Evolutionary conservation across 495 filamentous ascomycete species (phyloP), one percentile per base, ranked within the genome.

Genomic region (Terfezia claveryi): DNA sequence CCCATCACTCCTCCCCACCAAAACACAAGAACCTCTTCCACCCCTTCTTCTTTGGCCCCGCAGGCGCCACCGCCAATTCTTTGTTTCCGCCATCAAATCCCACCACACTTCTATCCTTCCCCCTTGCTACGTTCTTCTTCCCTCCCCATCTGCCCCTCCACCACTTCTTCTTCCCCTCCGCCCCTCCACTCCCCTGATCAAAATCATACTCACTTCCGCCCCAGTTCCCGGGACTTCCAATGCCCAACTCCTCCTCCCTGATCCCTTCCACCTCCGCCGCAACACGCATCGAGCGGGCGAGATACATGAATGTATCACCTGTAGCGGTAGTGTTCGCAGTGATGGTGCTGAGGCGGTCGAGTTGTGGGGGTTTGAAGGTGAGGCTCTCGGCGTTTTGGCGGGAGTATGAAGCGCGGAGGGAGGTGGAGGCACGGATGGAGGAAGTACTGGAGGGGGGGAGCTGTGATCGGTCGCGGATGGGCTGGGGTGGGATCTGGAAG

Each of bases 261-360:
- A 82, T 79, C 72, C 75, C 66, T 89, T 70, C 58, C 87, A 94
- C 76, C 23, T 75, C 27, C 12, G 14, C 23, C 50, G 27, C 50
- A 52, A 12, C 12, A 6, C 50, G 14, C 50, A 52, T 46, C 4
- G 14, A 14, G 14, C 41, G 41, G 14, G 41, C 41, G 8, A 46
- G 12, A 46, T 46, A 46, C 41, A 46, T 20, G 8, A 46, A 46
- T 8, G 41, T 46, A 20, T 46, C 41, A 4, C 41, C 41, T 8
- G 41, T 46, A 20, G 41, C 41, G 14, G 41, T 46, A 14, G 41
- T 46, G 14, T 46, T 20, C 41, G 41, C 41, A 14, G 41, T 46
- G 41, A 32, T 32, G 27, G 27, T 32, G 27, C 27, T 32, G 7
- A 32, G 27, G 27, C 27, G 27, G 27, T 32, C 27, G 27, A 32